These are phyloP conservation scores for Populus euphratica DNA, from an alignment of 345 rosid species.

Conservation along the genomic window DNA sequence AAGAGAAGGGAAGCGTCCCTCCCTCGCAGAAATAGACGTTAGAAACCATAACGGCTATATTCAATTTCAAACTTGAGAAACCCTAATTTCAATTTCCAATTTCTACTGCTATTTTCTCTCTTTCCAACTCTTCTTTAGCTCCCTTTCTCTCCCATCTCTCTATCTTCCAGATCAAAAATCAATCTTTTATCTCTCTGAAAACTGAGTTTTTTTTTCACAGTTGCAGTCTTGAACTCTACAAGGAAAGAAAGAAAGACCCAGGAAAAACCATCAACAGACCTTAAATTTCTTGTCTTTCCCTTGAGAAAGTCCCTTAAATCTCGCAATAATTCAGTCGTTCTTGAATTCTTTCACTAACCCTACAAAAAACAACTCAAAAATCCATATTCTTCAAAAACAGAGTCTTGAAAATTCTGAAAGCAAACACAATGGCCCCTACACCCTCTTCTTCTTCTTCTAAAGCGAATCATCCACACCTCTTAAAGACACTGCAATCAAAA, in stretches of 20 bases:
- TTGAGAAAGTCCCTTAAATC: not conserved
- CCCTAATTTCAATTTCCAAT: constrained; percentile 9
- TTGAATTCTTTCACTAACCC: not conserved
- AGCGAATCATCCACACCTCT: constrained; percentile 28
- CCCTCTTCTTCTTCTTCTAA: constrained; percentile 51
- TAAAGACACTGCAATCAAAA: constrained; percentile 69
- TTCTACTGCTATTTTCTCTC: not conserved
- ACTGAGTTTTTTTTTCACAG: not conserved
- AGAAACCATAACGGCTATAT: constrained; percentile 42
- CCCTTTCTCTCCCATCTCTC: constrained; percentile 5
- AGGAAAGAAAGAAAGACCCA: not conserved
- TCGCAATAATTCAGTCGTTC: not conserved
- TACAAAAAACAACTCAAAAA: not conserved
- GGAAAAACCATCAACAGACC: not conserved
- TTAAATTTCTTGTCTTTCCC: not conserved
- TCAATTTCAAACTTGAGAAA: constrained; percentile 23
- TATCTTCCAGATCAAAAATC: too few species aligned
- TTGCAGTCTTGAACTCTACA: not conserved
- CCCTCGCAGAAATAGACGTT: constrained; percentile 7
- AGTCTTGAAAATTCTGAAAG: not conserved
- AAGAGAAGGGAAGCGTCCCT: too few species aligned
- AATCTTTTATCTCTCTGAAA: not conserved
- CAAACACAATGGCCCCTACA: constrained; percentile 64
- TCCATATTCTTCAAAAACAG: not conserved
- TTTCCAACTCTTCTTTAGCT: constrained; percentile 9